phyloP scores from a whole-genome alignment of 2,329 filamentous ascomycete genomes.

The Monilinia aucupariae region DNA sequence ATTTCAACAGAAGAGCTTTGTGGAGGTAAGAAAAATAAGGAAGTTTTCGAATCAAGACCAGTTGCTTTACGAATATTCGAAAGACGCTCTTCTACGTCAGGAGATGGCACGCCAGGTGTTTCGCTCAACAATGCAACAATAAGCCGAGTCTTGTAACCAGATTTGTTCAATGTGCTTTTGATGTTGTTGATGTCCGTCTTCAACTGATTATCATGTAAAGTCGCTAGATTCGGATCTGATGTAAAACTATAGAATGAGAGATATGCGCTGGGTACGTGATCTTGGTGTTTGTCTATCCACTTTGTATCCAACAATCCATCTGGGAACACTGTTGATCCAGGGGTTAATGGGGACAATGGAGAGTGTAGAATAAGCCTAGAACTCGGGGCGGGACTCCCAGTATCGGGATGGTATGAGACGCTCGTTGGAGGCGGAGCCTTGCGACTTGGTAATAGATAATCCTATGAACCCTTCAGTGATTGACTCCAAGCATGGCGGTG shows the following conservation, averaged over 20 bases:
- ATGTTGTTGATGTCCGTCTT: conserved; percentile 80
- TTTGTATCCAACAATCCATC: conserved; percentile 77
- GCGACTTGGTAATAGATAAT: conserved; percentile 50
- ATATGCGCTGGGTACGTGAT: conserved; percentile 72
- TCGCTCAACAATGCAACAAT: conserved; percentile 74
- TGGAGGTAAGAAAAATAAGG: conserved; percentile 74
- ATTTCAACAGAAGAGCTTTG: conserved; percentile 67
- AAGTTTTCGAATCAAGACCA: conserved; percentile 73
- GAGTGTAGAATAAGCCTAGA: conserved; percentile 68
- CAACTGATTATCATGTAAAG: conserved; percentile 77
- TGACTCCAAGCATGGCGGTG: conserved; percentile 25
- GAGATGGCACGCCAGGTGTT: conserved; percentile 50
- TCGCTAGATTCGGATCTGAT: conserved; percentile 66
- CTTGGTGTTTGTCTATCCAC: conserved; percentile 88
- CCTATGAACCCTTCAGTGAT: conserved; percentile 39
- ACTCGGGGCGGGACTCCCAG: conserved; percentile 38
- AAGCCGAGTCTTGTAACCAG: conserved; percentile 72
- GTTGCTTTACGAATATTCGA: conserved; percentile 74
- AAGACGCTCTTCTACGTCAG: conserved; percentile 68
- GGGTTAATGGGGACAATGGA: conserved; percentile 83
- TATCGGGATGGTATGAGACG: conserved; percentile 36
- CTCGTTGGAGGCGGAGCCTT: conserved; percentile 45
- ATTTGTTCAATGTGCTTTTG: conserved; percentile 60
- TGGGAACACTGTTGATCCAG: conserved; percentile 75
- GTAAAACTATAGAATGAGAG: conserved; percentile 76